Base-by-base conservation (phyloP, 2,329 filamentous ascomycete species). In the Pseudogymnoascus sp. region DNA sequence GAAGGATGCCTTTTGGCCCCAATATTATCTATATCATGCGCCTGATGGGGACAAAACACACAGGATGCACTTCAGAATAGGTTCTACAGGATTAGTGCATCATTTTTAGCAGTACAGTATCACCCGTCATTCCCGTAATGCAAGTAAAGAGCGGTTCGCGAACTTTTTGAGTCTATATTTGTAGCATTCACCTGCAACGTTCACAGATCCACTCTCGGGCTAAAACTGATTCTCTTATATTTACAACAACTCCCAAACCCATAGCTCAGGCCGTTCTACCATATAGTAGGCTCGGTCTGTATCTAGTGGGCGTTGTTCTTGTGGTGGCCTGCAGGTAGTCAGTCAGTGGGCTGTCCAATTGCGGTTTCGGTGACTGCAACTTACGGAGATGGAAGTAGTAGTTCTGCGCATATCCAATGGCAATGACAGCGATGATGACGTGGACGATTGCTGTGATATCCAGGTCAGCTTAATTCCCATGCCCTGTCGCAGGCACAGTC, bases 331-430 rank as follows among this genome's bases (percentile, higher is more conserved):
- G 53, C 65, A 50, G 63, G 33, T 68, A 17, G 68, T 75, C 68
- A 72, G 67, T 63, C 68, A 72, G 67, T 63, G 50, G 26, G 17
- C 21, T 57, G 50, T 57, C 28, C 28, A 33, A 57, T 33, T 33
- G 50, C 50, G 50, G n/a, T 36, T 28, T 11, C 31, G 38, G 50
- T 33, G n/a, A 26, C 50, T 33, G 26, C 64, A 63, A 87, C 91
- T 79, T 87, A 99, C 95, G 91, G 75, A 99, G 85, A 82, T 99
- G 96, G 90, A 96, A 97, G 86, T 99, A 97, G 88, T 99, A 99
- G 83, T 96, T 93, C 82, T 97, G 91, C 73, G 89, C 90, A 80
- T 99, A 99, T 74, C 95, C 93, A 71, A 97, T 76, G 69, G 86
- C 79, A 69, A 96, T 80, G 67, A 99, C 80, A 75, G 86, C 82